Evolutionary conservation across 2,329 filamentous ascomycete genomes (phyloP), one percentile per base, ranked within the genome.

Genomic region (Aspergillus terreus): DNA sequence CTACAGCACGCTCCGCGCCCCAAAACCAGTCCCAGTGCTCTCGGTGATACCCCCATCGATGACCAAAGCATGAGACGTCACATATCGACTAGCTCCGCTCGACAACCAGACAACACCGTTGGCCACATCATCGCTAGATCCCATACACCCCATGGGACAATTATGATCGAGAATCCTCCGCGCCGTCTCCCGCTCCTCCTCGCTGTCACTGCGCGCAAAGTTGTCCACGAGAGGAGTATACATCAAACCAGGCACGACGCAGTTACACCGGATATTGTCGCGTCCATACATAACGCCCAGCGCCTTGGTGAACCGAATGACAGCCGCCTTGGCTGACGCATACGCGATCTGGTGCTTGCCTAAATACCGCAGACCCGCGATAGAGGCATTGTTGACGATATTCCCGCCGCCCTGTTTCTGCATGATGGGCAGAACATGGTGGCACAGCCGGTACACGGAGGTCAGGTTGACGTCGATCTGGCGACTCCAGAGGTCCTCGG

Each of bases 381-480:
- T 76, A 19, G 72, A 77, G 0, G 76, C 73, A n/a, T 80, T 66
- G 47, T 78, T 79, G 11, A 81, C 69, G 1, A 83, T 65, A 0
- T 68, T 70, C 1, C 71, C 76, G 0, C 69, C 62, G 7, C 33
- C 46, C 41, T 63, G 60, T 25, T 51, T 52, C 33, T 61, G 58
- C 59, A 64, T 64, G 7, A 63, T 54, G 0, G 62, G 58, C 0
- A 64, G 51, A 2, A 62, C 56, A 32, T 53, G 42, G 23, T 82
- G 80, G 42, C 74, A 78, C 4, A 75, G 75, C 4, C 82, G 61
- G 52, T 81, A 83, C 0, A 82, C 76, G 27, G 72, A 78, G 58
- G 82, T 82, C n/a, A 83, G 67, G 56, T 83, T 83, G 38, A 83
- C 63, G 7, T 78, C 74, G 46, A 80, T 72, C 54, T 83, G 81